Conservation (phyloP, 73 alveolate genomes). For the Tetrahymena elliotti region DNA sequence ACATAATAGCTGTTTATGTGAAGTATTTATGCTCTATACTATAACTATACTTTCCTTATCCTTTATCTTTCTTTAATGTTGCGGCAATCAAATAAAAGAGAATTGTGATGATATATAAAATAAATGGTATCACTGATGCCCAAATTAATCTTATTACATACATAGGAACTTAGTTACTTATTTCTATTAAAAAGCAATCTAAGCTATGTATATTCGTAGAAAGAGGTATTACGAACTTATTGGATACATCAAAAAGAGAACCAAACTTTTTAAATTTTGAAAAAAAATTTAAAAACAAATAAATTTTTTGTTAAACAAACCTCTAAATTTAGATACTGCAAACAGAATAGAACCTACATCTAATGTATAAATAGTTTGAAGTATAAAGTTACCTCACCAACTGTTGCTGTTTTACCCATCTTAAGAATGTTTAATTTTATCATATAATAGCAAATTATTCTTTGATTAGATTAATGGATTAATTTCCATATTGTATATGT, state of each 20-base stretch:
- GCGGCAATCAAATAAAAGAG: not conserved
- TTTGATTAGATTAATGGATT: not conserved
- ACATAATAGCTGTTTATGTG: not conserved
- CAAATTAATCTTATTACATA: not conserved
- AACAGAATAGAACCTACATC: not conserved
- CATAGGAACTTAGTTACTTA: not conserved
- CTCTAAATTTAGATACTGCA: not conserved
- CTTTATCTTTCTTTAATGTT: not conserved
- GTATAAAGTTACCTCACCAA: not conserved
- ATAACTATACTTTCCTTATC: not conserved
- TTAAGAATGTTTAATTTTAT: not conserved
- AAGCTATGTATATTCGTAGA: not conserved
- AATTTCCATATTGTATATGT: not conserved
- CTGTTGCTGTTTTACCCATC: not conserved
- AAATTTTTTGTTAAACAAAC: not conserved
- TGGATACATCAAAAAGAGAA: not conserved
- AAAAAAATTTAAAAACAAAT: not conserved
- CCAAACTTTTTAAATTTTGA: not conserved
- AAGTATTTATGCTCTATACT: not conserved
- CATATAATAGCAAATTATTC: not conserved
- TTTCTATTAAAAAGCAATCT: not conserved
- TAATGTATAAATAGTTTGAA: not conserved
- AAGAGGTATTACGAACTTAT: not conserved
- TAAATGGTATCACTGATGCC: not conserved
- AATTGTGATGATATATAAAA: not conserved